Evolutionary conservation across 2,329 filamentous ascomycete species (phyloP), one percentile per base, ranked within the genome.

Genomic region (Cryoendolithus antarcticus): DNA sequence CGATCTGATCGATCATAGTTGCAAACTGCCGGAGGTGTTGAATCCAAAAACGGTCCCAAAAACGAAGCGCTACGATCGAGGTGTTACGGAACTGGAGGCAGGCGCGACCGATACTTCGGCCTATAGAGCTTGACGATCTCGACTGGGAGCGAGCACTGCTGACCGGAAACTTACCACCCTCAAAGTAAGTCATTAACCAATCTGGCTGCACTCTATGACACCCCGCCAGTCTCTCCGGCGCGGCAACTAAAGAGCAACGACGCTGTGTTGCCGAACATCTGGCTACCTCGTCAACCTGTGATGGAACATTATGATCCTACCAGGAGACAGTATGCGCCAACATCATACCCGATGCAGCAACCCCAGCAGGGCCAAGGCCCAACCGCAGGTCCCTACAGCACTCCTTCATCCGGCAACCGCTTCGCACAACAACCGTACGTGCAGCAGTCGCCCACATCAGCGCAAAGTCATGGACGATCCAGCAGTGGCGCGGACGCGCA

Each of bases 331-430:
- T 57, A 56, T 49, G 53, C 51, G 48, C 48, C 49, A 41, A 48
- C 47, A 38, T 41, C 51, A 32, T 56, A 55, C 41, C 45, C 48
- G 28, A 38, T 47, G 35, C 51, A 48, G 42, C 54, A 55, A 34
- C 47, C 48, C 38, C 45, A 48, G 43, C 51, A 50, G 34, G 30
- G 37, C 40, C 9, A 46, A 40, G 37, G 61, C 47, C 55, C 61
- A 51, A 49, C 60, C 40, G 55, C 61, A 45, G 48, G 56, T 38
- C 61, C 62, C 48, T 66, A 66, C 49, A 59, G 58, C 39, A 57
- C 64, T 50, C 62, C 62, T 47, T 63, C 59, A 48, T 59, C 64
- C 38, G 57, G 62, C 49, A 68, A 71, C 47, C 63, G 68, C 49
- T 70, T 64, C 55, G 58, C 66, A 48, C 65, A 68, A 48, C 48